Percentiles rank a stretch among this genome's conserved stretches.
phyloP scores from a whole-genome alignment of 805 yeast genomes.

The Candida vartiovaarae region DNA sequence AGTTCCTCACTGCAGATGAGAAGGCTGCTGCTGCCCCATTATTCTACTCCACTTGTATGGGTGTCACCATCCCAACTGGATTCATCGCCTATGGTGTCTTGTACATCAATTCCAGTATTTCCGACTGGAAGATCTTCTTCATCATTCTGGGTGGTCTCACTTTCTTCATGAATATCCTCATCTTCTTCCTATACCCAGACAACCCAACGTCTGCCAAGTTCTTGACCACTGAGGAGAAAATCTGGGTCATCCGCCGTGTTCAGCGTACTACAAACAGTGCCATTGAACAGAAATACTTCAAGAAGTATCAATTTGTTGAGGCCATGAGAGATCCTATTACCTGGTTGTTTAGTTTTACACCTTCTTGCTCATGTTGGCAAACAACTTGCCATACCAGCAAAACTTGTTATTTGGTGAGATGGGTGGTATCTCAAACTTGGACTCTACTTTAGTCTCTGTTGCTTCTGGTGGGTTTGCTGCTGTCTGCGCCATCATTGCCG shows the following conservation, averaged over 20 bases:
- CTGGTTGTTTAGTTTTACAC: constrained; percentile 27
- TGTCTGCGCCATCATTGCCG: constrained; percentile 32
- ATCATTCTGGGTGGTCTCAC: constrained; percentile 53
- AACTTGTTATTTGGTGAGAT: constrained; percentile 39
- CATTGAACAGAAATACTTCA: constrained; percentile 38
- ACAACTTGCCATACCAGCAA: constrained; percentile 47
- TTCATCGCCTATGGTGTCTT: constrained; percentile 38
- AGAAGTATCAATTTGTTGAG: constrained; percentile 36
- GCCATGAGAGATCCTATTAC: constrained; percentile 37
- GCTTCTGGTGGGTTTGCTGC: constrained; percentile 46
- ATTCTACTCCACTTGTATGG: constrained; percentile 45
- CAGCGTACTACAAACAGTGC: constrained; percentile 31
- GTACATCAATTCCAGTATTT: constrained; percentile 21
- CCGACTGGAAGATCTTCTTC: constrained; percentile 48
- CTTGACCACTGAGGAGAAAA: constrained; percentile 41
- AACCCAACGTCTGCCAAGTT: constrained; percentile 48
- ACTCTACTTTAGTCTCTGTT: constrained; percentile 45
- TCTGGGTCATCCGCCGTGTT: constrained; percentile 40
- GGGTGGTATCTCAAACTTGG: constrained; percentile 36
- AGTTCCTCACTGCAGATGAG: constrained; percentile 41
- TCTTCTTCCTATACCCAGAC: constrained; percentile 42
- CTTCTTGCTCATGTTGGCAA: constrained; percentile 42
- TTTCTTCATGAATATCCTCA: constrained; percentile 28
- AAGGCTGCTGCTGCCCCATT: constrained; percentile 47
- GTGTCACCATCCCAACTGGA: constrained; percentile 46